Conservation (phyloP, 306 rosid species). For the Castanospermum australe region DNA sequence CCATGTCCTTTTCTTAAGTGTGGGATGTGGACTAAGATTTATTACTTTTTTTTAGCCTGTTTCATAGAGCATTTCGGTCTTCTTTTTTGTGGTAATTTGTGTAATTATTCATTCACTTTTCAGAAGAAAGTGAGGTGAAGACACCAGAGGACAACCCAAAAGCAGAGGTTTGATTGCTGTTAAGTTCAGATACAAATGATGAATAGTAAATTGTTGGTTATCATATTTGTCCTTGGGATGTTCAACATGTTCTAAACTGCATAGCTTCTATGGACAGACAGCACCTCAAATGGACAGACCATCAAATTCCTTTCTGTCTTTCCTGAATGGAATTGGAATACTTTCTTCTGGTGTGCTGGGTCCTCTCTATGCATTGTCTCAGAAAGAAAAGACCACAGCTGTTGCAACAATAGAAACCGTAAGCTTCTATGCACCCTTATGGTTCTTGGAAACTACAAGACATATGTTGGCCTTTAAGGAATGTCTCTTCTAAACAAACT, state of each 20-base stretch:
- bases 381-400: slow-evolving; percentile 55
- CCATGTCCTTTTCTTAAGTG: not conserved
- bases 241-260: slow-evolving; percentile 28
- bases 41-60: not conserved
- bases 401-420: slow-evolving; percentile 66
- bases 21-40: not conserved
- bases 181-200: slow-evolving; percentile 29
- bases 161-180: slow-evolving; percentile 57
- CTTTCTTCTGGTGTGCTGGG: slow-evolving; percentile 67
- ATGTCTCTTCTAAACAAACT: slow-evolving; percentile 11
- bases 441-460: slow-evolving; percentile 22
- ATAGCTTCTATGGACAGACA: slow-evolving; percentile 44
- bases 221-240: slow-evolving; percentile 16
- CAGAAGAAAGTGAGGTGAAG: slow-evolving; percentile 58
- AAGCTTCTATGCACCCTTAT: slow-evolving; percentile 40
- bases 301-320: slow-evolving; percentile 43
- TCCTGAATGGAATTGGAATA: slow-evolving; percentile 69
- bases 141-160: slow-evolving; percentile 41
- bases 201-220: slow-evolving; percentile 21
- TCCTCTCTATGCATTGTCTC: slow-evolving; percentile 63
- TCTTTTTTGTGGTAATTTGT: slow-evolving; percentile 20
- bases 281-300: slow-evolving; percentile 36
- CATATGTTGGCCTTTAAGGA: slow-evolving; percentile 19
- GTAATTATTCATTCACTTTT: slow-evolving; percentile 30
- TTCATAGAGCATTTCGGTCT: not conserved